Evolutionary conservation across 192 early-diverging fungal species (phyloP), one percentile per base, ranked within the genome.

Genomic region (Chytriomyces sp.): DNA sequence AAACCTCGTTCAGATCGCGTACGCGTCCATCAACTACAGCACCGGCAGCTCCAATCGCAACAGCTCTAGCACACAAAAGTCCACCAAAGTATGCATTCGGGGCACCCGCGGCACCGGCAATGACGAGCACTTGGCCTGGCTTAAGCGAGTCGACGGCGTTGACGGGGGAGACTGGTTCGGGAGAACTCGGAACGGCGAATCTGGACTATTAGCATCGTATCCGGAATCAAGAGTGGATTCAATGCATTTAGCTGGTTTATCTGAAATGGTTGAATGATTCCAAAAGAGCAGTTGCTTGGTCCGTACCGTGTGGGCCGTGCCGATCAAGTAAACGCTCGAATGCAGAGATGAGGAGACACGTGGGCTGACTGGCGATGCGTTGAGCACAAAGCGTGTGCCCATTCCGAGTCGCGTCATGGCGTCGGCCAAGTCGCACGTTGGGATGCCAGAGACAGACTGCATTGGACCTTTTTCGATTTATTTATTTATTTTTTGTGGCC

Each of bases 71-170:
- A 4, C 80, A 74, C 78, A 87, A 78, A 23, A 89, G 80, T 3
- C 88, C 88, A n/a, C 88, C 88, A 68, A 76, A 86, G 50, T 86
- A 81, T 7, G 86, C 88, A 72, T 87, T 87, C 11, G 83, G 82
- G 13, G 61, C 57, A 7, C n/a, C 57, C 9, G 45, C 4, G 23
- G 80, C 82, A 7, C 82, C 77, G 8, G 74, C 73, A 45, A 89
- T 69, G 16, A 89, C 84, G 23, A 89, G 62, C 8, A 89, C 80
- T 16, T 76, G 61, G 48, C 77, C 81, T 0, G n/a, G 13, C 7
- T 81, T 76, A 10, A 71, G 69, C 44, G 61, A 62, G 61, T 89
- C 88, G 49, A 86, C 72, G 26, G 71, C 16, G 26, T 73, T 73
- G 18, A n/a, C 6, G 11, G 63, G 18, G 8, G 60, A 44, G 10